Evolutionary conservation across 352 stramenopile genomes (phyloP).

Genomic region (Thraustochytrium sp.): DNA sequence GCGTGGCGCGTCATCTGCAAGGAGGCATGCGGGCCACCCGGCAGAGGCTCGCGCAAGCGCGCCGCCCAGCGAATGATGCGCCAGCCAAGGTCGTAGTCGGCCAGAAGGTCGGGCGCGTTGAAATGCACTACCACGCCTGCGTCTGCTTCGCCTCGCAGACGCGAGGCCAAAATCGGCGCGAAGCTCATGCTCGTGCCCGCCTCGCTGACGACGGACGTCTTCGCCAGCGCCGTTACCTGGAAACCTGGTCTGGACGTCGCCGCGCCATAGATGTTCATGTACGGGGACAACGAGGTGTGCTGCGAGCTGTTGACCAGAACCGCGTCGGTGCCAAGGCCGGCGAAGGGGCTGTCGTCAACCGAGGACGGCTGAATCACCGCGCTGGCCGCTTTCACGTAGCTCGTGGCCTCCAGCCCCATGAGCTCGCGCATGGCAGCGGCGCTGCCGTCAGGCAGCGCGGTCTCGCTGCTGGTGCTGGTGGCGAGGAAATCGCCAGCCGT

Average conservation of each 20-base stretch:
- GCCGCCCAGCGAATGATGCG: not conserved
- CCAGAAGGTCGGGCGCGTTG: not conserved
- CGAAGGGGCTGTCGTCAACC: too few species aligned
- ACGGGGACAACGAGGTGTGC: not conserved
- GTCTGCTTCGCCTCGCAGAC: not conserved
- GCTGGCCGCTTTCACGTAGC: too few species aligned
- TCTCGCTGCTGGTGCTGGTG: not conserved
- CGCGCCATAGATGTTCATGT: not conserved
- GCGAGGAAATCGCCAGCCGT: not conserved
- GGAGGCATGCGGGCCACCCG: not conserved
- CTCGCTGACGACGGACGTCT: not conserved
- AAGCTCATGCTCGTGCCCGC: not conserved
- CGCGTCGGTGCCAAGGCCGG: not conserved
- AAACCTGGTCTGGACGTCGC: not conserved
- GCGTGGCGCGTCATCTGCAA: not conserved
- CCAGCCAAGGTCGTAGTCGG: slow-evolving; percentile 9
- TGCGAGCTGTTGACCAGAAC: not conserved
- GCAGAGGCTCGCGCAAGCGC: not conserved
- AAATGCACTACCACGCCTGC: slow-evolving; percentile 7
- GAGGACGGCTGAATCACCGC: too few species aligned
- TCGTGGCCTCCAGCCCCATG: not conserved
- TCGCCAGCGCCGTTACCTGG: not conserved
- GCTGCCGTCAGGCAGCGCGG: not conserved
- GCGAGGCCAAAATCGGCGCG: not conserved
- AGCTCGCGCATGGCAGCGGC: not conserved